These are phyloP conservation scores for Chloranthus sessilifolius DNA, from an alignment of 164 flowering plant genomes.

Conservation along the genomic window DNA sequence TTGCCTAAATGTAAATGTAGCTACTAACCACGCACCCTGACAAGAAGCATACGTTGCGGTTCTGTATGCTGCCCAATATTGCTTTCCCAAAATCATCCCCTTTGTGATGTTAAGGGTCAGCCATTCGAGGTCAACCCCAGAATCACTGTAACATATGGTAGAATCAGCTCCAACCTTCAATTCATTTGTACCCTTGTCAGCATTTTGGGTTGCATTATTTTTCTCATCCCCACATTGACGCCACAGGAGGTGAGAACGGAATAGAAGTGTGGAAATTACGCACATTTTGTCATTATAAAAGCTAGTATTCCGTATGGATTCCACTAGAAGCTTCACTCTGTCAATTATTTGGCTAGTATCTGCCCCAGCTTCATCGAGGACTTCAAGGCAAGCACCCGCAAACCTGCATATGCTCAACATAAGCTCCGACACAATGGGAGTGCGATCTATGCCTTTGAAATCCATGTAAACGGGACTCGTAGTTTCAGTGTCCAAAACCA, in stretches of 20 bases:
- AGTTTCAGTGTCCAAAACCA: conserved; percentile 3
- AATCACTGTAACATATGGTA: conserved; percentile 9
- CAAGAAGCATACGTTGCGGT: conserved; percentile 56
- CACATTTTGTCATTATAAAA: conserved; percentile 27
- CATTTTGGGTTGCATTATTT: conserved; percentile 6
- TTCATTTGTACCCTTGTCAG: conserved; percentile 2
- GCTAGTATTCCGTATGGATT: conserved; percentile 19
- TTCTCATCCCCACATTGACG: conserved; percentile 7
- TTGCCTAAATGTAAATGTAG: conserved; percentile 41
- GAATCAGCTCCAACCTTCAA: not conserved
- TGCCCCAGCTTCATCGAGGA: conserved; percentile 28
- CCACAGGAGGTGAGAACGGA: conserved; percentile 28
- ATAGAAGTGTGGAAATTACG: conserved; percentile 27
- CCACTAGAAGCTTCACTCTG: conserved; percentile 31
- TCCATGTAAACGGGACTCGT: conserved; percentile 6
- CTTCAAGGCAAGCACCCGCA: conserved; percentile 33
- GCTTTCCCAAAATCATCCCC: conserved; percentile 27
- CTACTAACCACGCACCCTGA: conserved; percentile 58
- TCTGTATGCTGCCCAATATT: conserved; percentile 59
- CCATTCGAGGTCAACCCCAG: conserved; percentile 33
- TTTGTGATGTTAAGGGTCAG: conserved; percentile 30
- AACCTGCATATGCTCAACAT: conserved; percentile 32
- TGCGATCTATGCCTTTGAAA: conserved; percentile 13
- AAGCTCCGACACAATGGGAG: conserved; percentile 25
- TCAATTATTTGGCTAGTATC: conserved; percentile 26